Conservation (phyloP, 192 early-diverging fungal species). For the Coemansia sp. region DNA sequence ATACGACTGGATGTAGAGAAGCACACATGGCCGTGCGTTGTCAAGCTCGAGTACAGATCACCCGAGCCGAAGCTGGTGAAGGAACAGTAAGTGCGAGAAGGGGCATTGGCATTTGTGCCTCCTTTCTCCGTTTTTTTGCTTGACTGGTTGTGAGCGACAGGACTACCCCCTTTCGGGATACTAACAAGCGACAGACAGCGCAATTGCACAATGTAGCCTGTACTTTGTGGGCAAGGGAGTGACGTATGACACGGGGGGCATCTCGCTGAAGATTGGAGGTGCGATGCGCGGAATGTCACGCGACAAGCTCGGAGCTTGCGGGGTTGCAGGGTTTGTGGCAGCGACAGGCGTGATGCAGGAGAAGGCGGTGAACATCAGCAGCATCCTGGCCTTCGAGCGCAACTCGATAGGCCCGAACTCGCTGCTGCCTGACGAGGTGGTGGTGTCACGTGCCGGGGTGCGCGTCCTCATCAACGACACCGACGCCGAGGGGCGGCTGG, state of each 20-base stretch:
- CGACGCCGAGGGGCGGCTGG: constrained; percentile 89
- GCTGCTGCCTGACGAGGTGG: constrained; percentile 81
- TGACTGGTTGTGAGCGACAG: no score
- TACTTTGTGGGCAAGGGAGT: constrained; percentile 91
- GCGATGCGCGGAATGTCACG: constrained; percentile 87
- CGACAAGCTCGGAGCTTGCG: constrained; percentile 87
- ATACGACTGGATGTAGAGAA: constrained; percentile 18
- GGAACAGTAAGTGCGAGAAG: constrained; percentile 73
- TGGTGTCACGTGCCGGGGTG: constrained; percentile 72
- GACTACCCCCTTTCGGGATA: no score
- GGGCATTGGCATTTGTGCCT: no score
- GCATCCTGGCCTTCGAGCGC: constrained; percentile 75
- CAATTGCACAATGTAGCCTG: constrained; percentile 38
- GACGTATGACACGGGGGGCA: constrained; percentile 89
- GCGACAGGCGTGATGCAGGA: constrained; percentile 67
- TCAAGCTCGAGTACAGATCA: constrained; percentile 62
- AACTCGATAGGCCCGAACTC: constrained; percentile 80
- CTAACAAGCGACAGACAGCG: no score
- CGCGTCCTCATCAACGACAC: constrained; percentile 83
- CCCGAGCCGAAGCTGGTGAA: constrained; percentile 68
- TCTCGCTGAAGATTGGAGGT: constrained; percentile 80
- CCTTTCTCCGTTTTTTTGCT: no score
- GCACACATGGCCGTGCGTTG: constrained; percentile 51
- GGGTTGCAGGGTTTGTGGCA: constrained; percentile 78
- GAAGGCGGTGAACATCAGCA: constrained; percentile 66